phyloP scores from a whole-genome alignment of 179 eudicot species.

The Amaranthus tricolor region DNA sequence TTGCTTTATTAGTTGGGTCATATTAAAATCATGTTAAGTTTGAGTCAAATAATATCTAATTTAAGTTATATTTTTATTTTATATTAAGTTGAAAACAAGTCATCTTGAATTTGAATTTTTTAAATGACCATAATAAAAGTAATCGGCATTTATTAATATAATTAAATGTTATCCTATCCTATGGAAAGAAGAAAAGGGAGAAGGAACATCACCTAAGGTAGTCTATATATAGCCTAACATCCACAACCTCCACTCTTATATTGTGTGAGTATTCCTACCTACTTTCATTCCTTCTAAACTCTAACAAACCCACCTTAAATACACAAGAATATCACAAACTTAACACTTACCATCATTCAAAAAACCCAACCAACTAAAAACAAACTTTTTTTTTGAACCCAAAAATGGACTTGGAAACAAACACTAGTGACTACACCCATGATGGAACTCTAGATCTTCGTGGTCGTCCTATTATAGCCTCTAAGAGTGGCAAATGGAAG shows the following conservation, averaged over 20 bases:
- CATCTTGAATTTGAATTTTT: too few species aligned
- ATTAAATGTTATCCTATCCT: too few species aligned
- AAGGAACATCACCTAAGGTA: neutral
- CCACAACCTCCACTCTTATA: constrained; percentile 2
- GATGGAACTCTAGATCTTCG: constrained; percentile 82
- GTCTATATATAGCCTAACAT: neutral
- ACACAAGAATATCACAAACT: neutral
- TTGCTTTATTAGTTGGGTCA: too few species aligned
- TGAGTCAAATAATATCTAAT: too few species aligned
- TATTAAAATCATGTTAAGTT: too few species aligned
- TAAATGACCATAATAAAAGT: too few species aligned
- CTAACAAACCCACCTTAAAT: neutral
- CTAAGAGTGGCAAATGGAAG: constrained; percentile 83
- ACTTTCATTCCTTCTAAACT: neutral
- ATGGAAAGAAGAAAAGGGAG: neutral
- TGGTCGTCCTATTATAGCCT: constrained; percentile 70
- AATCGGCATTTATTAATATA: too few species aligned
- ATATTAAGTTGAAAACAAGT: too few species aligned
- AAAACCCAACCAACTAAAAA: neutral
- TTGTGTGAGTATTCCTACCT: neutral
- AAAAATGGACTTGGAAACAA: constrained; percentile 27
- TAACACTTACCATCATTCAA: neutral
- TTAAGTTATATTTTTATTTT: too few species aligned
- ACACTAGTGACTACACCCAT: constrained; percentile 44
- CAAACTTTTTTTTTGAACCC: neutral